phyloP scores from a whole-genome alignment of 2,329 filamentous ascomycete genomes.

The Macrophomina phaseolina region DNA sequence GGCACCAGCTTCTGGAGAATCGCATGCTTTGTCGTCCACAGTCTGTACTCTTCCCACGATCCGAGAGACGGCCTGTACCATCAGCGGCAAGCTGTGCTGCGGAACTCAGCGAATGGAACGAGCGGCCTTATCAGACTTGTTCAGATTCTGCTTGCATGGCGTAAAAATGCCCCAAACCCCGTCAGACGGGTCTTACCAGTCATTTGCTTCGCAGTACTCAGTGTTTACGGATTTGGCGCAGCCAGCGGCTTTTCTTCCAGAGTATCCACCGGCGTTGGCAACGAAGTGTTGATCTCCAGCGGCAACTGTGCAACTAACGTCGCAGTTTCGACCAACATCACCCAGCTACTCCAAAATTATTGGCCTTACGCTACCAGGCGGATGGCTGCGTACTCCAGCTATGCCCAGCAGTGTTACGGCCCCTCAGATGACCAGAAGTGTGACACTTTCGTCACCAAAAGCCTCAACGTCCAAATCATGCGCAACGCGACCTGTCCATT shows the following conservation, averaged over 20 bases:
- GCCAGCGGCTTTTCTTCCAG: constrained; percentile 43
- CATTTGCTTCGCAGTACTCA: constrained; percentile 33
- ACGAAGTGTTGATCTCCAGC: constrained; percentile 40
- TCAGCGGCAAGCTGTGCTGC: constrained; percentile 42
- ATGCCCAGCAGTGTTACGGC: constrained; percentile 26
- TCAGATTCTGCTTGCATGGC: constrained; percentile 29
- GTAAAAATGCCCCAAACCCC: constrained; percentile 17
- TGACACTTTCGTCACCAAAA: constrained; percentile 20
- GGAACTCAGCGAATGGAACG: constrained; percentile 38
- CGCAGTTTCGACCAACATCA: background rate
- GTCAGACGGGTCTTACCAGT: constrained; percentile 32
- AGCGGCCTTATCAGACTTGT: constrained; percentile 29
- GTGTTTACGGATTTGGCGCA: constrained; percentile 34
- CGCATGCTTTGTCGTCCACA: constrained; percentile 37
- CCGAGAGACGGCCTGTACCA: constrained; percentile 40
- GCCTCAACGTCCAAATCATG: background rate
- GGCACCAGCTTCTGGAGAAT: constrained; percentile 40
- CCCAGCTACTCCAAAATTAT: background rate
- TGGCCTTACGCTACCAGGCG: constrained; percentile 19
- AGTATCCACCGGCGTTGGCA: constrained; percentile 38
- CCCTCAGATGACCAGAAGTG: constrained; percentile 13
- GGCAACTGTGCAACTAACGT: constrained; percentile 33
- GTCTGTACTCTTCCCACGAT: constrained; percentile 29
- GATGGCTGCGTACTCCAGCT: constrained; percentile 18
- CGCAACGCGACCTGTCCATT: constrained; percentile 34